Evolutionary conservation across 1,284 basidiomycete species (phyloP).

Genomic region (Moesziomyces sp.): DNA sequence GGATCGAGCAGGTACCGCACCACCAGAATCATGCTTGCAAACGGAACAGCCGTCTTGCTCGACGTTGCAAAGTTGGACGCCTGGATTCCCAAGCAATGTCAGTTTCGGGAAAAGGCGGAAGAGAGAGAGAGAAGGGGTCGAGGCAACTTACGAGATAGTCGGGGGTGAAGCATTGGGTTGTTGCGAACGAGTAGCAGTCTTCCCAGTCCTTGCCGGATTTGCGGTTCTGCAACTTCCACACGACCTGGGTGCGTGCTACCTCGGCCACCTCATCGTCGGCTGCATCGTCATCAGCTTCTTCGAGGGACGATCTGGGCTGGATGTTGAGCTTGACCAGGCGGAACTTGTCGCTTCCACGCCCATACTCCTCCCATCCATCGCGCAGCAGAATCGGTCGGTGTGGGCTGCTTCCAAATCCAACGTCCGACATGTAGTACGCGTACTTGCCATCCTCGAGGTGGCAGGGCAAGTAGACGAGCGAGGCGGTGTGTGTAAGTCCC

Average conservation of each 20-base stretch:
- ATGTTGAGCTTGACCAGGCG: constrained; percentile 3
- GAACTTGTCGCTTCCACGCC: constrained; percentile 14
- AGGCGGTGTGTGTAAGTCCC: constrained; percentile 27
- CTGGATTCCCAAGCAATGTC: background rate
- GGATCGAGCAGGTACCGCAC: constrained; percentile 11
- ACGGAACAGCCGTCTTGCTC: constrained; percentile 6
- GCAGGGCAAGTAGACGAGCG: constrained; percentile 28
- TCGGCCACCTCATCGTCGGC: background rate
- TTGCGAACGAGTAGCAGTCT: constrained; percentile 31
- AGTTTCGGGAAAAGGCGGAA: too few relatives aligned
- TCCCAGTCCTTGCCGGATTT: constrained; percentile 20
- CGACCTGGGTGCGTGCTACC: background rate
- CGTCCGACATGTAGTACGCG: constrained; percentile 37
- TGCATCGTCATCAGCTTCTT: background rate
- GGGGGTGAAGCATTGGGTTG: constrained; percentile 13
- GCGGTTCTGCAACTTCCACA: constrained; percentile 31
- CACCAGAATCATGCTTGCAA: constrained; percentile 30
- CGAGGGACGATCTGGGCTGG: constrained; percentile 19
- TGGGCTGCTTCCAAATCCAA: constrained; percentile 32
- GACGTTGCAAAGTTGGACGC: background rate
- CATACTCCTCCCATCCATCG: constrained; percentile 28
- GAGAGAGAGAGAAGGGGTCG: too few relatives aligned
- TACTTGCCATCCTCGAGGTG: constrained; percentile 8
- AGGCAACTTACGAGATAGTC: constrained; percentile 19
- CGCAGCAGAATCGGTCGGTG: constrained; percentile 31